Base-by-base conservation (phyloP, 2,329 filamentous ascomycete species). In the Zopfia rhizophila region DNA sequence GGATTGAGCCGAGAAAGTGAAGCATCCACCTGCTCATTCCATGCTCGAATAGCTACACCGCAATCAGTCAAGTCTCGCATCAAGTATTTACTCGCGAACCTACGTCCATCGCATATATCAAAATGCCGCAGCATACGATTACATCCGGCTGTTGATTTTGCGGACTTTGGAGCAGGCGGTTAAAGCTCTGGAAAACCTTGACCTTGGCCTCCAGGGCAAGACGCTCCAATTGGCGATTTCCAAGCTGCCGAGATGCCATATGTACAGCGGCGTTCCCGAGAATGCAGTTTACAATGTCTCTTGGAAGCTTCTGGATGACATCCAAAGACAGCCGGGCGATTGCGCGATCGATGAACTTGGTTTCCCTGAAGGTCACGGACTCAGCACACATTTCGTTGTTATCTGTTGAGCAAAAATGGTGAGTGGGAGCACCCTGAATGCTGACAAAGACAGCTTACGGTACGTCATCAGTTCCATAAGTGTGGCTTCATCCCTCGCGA, bases 51-150 rank as follows among this genome's bases (percentile, higher is more conserved):
- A 58, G 17, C 60, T 63, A 17, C 6, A 29, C 3, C 13, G 18
- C 5, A 10, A 19, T 52, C 30, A 51, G 45, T 17, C 27, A 11
- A 35, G 36, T 10, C 13, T 12, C 21, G 25, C 13, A 25, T 3
- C 3, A 17, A 11, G 19, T 25, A 19, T 13, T 7, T 5, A 12
- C 12, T 8, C 25, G 19, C 19, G 13, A n/a, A 45, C 60, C 24
- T 51, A 63, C 60, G 43, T 63, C 60, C 54, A 63, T 60, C 3
- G 58, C 54, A 38, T 56, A 61, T 12, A 63, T 51, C n/a, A 63
- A 35, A 4, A 52, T 24, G 2, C 45, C 48, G 19, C 36, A 51
- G 6, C 35, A 42, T 4, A 60, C 46, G 13, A 58, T 41, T 0
- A 61, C 46, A 43, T 63, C 60, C 32, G 54, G 46, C 23, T 41